Percentiles rank a stretch among this genome's conserved stretches.
Evolutionary conservation across 495 filamentous ascomycete genomes (phyloP).

Genomic region (Bacidia rubella): DNA sequence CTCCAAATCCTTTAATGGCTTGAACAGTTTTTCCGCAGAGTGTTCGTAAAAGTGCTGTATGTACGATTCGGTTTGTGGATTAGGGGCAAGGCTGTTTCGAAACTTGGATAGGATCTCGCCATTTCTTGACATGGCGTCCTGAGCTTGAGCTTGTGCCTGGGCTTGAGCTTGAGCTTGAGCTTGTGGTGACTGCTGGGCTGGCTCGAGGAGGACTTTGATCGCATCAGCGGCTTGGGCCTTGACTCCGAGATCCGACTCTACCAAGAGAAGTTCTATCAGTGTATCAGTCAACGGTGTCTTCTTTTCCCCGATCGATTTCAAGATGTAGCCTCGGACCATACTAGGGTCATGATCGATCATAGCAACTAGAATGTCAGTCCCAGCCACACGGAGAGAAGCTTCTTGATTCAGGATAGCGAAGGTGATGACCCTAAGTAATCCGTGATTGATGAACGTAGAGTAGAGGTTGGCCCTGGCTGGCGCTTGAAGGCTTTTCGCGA

Average conservation of each 20-base stretch:
- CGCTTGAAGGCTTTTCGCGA: slow-evolving; percentile 86
- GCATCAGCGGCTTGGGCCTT: slow-evolving; percentile 94
- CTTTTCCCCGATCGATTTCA: slow-evolving; percentile 78
- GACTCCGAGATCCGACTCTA: slow-evolving; percentile 84
- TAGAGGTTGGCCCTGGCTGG: slow-evolving; percentile 69
- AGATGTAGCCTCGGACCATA: slow-evolving; percentile 87
- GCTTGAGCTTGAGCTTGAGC: slow-evolving; percentile 23
- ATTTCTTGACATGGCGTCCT: slow-evolving; percentile 54
- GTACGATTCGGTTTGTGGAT: slow-evolving; percentile 74
- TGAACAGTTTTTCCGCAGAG: slow-evolving; percentile 75
- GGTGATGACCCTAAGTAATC: slow-evolving; percentile 78
- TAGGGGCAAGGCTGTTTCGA: slow-evolving; percentile 33
- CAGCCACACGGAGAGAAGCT: slow-evolving; percentile 75
- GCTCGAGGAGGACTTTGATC: slow-evolving; percentile 86
- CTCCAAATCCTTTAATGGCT: slow-evolving; percentile 73
- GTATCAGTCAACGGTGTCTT: slow-evolving; percentile 82
- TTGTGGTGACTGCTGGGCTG: slow-evolving; percentile 40
- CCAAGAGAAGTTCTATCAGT: slow-evolving; percentile 79
- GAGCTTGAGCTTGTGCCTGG: slow-evolving; percentile 19
- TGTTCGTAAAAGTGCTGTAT: slow-evolving; percentile 80
- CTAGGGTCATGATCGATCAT: slow-evolving; percentile 91
- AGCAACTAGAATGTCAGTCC: slow-evolving; percentile 84
- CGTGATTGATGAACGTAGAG: slow-evolving; percentile 75
- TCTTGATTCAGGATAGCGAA: slow-evolving; percentile 79
- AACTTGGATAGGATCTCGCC: slow-evolving; percentile 56